These are phyloP conservation scores for Cladobotryum mycophilum DNA, from an alignment of 2,329 filamentous ascomycete species.

Conservation along the genomic window DNA sequence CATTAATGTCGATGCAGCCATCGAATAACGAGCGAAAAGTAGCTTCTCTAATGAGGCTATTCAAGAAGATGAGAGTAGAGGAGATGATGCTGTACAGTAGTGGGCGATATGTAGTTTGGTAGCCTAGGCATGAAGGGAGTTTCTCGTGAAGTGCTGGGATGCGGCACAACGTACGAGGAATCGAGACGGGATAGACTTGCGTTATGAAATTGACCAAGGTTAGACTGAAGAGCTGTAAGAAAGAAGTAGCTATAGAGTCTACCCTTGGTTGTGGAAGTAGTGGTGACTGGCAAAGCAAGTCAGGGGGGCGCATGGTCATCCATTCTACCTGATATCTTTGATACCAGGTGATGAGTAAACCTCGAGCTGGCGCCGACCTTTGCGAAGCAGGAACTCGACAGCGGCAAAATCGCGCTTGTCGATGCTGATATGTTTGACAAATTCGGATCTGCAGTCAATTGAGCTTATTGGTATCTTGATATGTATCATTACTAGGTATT, in stretches of 20 bases:
- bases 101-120: constrained; percentile 5
- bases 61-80: constrained; percentile 17
- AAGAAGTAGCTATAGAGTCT: background rate
- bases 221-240: background rate
- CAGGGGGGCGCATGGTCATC: background rate
- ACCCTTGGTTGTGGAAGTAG: background rate
- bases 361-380: constrained; percentile 75
- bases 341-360: constrained; percentile 75
- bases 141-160: background rate
- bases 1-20: constrained; percentile 26
- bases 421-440: constrained; percentile 60
- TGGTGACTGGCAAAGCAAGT: background rate
- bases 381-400: constrained; percentile 78
- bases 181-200: background rate
- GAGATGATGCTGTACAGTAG: constrained; percentile 12
- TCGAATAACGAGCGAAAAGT: constrained; percentile 13
- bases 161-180: no score
- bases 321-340: constrained; percentile 58
- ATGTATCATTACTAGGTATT: no score
- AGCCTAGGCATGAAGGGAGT: constrained; percentile 2
- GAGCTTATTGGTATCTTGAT: no score
- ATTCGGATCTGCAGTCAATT: constrained; percentile 55
- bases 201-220: background rate
- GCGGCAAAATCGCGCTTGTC: constrained; percentile 81
- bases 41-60: constrained; percentile 18